Conservation (phyloP, 169 alveolate species). For the Blepharisma undulans region DNA sequence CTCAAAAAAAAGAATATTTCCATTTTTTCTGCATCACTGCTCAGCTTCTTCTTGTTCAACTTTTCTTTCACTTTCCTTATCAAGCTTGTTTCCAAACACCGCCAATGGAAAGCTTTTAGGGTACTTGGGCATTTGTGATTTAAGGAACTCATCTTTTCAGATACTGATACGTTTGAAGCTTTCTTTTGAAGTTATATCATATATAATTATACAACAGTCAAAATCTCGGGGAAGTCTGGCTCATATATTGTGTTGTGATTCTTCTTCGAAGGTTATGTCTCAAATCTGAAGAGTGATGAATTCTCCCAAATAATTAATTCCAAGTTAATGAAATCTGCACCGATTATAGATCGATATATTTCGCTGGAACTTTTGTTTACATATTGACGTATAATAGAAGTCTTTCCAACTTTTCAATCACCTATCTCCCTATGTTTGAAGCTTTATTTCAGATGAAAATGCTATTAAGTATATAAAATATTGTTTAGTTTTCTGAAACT, state of each 20-base stretch:
- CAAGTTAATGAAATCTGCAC: slow-evolving; percentile 98
- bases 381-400: slow-evolving; percentile 97
- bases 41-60: slow-evolving; percentile 90
- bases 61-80: slow-evolving; percentile 90
- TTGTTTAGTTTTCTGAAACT: no score
- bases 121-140: slow-evolving; percentile 94
- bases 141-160: slow-evolving; percentile 96
- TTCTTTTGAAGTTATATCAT: slow-evolving; percentile 91
- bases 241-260: slow-evolving; percentile 97
- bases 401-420: slow-evolving; percentile 99
- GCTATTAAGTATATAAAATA: no score
- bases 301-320: slow-evolving; percentile 95
- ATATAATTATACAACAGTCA: slow-evolving; percentile 98
- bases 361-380: slow-evolving; percentile 95
- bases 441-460: no score
- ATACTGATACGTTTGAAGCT: no score
- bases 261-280: slow-evolving; percentile 96
- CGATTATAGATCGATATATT: slow-evolving; percentile 98
- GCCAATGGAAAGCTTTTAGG: slow-evolving; percentile 95
- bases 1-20: slow-evolving; percentile 93
- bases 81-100: slow-evolving; percentile 96
- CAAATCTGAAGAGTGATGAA: slow-evolving; percentile 96
- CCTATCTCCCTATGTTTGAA: no score
- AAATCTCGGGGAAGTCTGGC: no score
- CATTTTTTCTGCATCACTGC: slow-evolving; percentile 92